Conservation (phyloP, 2,329 filamentous ascomycete genomes). For the Stromatinia cepivora region DNA sequence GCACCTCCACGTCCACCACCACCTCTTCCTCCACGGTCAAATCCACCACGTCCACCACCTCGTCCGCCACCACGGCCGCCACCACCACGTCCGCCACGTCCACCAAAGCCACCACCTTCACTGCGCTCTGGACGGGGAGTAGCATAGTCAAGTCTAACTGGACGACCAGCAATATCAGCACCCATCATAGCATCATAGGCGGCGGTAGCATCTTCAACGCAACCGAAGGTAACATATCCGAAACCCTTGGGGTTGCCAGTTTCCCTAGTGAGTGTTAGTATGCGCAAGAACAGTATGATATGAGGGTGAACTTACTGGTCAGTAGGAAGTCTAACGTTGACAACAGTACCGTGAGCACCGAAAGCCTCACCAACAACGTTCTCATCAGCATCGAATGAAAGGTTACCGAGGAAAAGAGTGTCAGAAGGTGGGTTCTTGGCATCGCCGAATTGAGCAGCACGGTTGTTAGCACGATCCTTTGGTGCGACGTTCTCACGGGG, state of each 20-base stretch:
- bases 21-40: conserved; percentile 43
- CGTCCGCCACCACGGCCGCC: conserved; percentile 41
- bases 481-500: conserved; percentile 54
- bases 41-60: conserved; percentile 40
- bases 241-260: conserved; percentile 70
- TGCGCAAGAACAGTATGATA: conserved; percentile 14
- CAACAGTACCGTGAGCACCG: conserved; percentile 60
- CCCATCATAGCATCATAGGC: conserved; percentile 64
- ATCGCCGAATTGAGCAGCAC: conserved; percentile 61
- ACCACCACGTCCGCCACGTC: conserved; percentile 47
- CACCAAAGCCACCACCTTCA: conserved; percentile 48
- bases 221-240: conserved; percentile 69
- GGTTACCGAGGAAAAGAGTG: conserved; percentile 72
- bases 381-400: conserved; percentile 68
- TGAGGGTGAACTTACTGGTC: conserved; percentile 49
- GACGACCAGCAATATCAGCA: conserved; percentile 61
- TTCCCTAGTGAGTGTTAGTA: conserved; percentile 47
- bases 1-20: conserved; percentile 46
- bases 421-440: conserved; percentile 62
- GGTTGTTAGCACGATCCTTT: conserved; percentile 52
- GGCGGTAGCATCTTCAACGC: conserved; percentile 64
- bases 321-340: conserved; percentile 68
- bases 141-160: conserved; percentile 69
- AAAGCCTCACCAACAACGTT: conserved; percentile 64
- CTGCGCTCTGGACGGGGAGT: conserved; percentile 56